These are phyloP conservation scores for Phycomyces nitens DNA, from an alignment of 192 early-diverging fungal genomes.

Conservation along the genomic window DNA sequence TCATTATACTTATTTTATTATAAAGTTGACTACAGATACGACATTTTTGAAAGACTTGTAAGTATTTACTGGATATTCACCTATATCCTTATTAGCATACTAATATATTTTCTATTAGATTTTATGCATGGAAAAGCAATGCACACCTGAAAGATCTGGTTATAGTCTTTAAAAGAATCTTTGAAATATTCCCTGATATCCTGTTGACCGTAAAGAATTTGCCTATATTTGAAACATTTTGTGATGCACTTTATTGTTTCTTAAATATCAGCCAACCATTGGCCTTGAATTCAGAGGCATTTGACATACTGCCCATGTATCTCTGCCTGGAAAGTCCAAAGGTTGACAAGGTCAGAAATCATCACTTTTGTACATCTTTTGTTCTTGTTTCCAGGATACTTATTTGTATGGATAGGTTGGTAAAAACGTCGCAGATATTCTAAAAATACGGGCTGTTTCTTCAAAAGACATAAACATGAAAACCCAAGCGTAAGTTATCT, in stretches of 20 bases:
- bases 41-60: conserved; percentile 37
- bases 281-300: conserved; percentile 39
- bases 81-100: background rate
- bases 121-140: conserved; percentile 10
- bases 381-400: no score
- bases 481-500: background rate
- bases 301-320: conserved; percentile 48
- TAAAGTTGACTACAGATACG: conserved; percentile 26
- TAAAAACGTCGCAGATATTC: no score
- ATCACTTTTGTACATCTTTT: background rate
- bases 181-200: conserved; percentile 43
- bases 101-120: conserved; percentile 15
- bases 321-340: conserved; percentile 27
- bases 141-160: conserved; percentile 31
- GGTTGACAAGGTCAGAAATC: conserved; percentile 21
- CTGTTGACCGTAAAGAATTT: conserved; percentile 29
- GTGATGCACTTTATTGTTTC: conserved; percentile 35
- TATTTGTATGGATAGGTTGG: no score
- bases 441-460: no score
- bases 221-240: conserved; percentile 36
- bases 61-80: background rate
- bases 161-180: conserved; percentile 44
- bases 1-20: background rate
- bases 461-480: no score
- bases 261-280: conserved; percentile 33